Evolutionary conservation across 2,329 filamentous ascomycete genomes (phyloP).

Genomic region (Pestalotiopsis sp.): DNA sequence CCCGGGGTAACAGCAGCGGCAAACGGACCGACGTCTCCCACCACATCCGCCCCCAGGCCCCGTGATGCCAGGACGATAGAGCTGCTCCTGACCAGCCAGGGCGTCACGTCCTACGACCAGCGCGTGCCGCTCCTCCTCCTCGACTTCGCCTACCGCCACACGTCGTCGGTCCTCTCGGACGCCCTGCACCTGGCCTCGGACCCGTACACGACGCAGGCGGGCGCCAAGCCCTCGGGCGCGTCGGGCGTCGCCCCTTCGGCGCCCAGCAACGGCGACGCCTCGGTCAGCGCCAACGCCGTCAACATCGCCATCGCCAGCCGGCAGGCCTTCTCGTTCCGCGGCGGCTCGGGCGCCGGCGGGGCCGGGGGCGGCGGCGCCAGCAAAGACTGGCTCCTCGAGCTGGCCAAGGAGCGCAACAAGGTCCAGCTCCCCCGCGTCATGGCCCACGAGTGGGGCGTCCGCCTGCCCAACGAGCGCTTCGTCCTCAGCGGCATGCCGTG

Average conservation of each 20-base stretch:
- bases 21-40: constrained; percentile 28
- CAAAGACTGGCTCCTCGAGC: constrained; percentile 76
- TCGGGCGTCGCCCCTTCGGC: constrained; percentile 49
- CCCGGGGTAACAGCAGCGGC: constrained; percentile 17
- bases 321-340: constrained; percentile 67
- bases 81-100: constrained; percentile 75
- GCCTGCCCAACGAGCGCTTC: constrained; percentile 67
- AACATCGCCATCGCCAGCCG: constrained; percentile 71
- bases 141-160: constrained; percentile 85
- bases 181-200: constrained; percentile 68
- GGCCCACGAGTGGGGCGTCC: constrained; percentile 66
- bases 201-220: constrained; percentile 63
- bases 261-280: constrained; percentile 48
- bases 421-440: constrained; percentile 63
- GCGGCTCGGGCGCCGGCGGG: constrained; percentile 46
- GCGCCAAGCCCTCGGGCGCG: constrained; percentile 49
- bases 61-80: constrained; percentile 80
- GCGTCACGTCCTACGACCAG: constrained; percentile 77
- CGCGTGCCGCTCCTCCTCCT: constrained; percentile 81
- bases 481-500: constrained; percentile 66
- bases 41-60: constrained; percentile 55
- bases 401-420: constrained; percentile 71
- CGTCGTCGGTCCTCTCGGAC: constrained; percentile 69
- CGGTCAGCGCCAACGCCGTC: constrained; percentile 66
- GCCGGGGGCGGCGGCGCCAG: constrained; percentile 49